Base-by-base conservation (phyloP, 2,329 filamentous ascomycete species). In the Escovopsis sp. region DNA sequence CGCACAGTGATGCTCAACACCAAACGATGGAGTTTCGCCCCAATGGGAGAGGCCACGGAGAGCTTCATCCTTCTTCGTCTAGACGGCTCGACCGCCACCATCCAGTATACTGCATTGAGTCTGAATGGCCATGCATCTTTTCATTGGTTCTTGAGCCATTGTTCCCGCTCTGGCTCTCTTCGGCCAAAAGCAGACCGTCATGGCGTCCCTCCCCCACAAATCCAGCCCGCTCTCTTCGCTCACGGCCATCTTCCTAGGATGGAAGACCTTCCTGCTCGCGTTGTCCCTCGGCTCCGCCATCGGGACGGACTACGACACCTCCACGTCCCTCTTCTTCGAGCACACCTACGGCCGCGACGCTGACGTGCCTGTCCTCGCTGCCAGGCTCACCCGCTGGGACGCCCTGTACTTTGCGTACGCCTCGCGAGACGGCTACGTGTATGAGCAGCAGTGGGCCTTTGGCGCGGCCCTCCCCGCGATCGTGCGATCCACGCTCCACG, bases 381-480 rank as follows among this genome's bases (percentile, higher is more conserved):
- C 66, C 25, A 72, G 72, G 30, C 60, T 90, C 39, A 75, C 76
- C 6, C 68, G 81, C 53, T 92, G 84, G 84, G 84, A 92, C 53
- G 79, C 77, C 23, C 64, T 92, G 44, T 90, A 88, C 54, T 88
- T 78, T 48, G 61, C 77, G 39, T 67, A 74, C 43, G 54, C 64
- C 31, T 71, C 80, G 4, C 64, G 64, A 29, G 63, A 70, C 10
- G 80, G 79, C 25, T 76, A 84, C 45, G 37, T 76, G 10, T 80
- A 74, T 52, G 84, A 92, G 58, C 84, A 90, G 57, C 80, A 88
- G 56, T 90, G 82, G 82, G 84, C 83, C 0, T 90, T 87, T 58
- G 78, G 77, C 27, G 44, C 49, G 38, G 59, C 57, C 39, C 43
- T 74, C 31, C 66, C 70, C 2, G 43, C 52, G 8, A 44, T 58